phyloP scores from a whole-genome alignment of 495 filamentous ascomycete species.

The Aeminium ludgeri region DNA sequence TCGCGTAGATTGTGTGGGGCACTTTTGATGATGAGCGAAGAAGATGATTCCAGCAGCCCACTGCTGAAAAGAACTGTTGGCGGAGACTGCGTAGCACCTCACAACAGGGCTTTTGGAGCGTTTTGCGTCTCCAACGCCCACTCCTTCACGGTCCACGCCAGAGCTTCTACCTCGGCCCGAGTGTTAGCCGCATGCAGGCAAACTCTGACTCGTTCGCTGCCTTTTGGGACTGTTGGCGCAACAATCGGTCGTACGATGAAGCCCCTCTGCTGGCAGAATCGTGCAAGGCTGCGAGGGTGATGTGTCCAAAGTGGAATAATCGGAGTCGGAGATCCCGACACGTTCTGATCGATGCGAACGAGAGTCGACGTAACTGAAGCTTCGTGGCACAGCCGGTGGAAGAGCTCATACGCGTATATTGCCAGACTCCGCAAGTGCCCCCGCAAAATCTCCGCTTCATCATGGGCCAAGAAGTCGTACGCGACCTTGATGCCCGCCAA shows the following conservation, averaged over 20 bases:
- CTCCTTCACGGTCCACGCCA: conserved; percentile 27
- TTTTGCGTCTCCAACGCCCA: conserved; percentile 25
- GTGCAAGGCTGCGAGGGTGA: conserved; percentile 33
- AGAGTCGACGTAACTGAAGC: conserved; percentile 9
- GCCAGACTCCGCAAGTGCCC: conserved; percentile 1
- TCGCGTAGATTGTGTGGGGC: no score
- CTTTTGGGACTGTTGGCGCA: conserved; percentile 37
- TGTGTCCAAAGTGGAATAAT: conserved; percentile 30
- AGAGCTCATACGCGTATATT: conserved; percentile 4
- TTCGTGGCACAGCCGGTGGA: neutral
- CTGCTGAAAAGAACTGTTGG: no score
- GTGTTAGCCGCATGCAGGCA: conserved; percentile 40
- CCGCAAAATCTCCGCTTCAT: conserved; percentile 21
- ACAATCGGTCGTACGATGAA: conserved; percentile 39
- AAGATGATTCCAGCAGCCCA: no score
- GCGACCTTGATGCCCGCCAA: conserved; percentile 33
- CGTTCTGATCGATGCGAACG: no score
- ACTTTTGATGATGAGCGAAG: no score
- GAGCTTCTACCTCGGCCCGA: conserved; percentile 26
- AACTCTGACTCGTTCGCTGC: conserved; percentile 34
- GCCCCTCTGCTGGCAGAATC: conserved; percentile 32
- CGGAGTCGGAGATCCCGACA: conserved; percentile 27
- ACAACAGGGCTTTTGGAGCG: no score
- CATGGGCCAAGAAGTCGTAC: conserved; percentile 33
- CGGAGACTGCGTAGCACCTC: no score